Conservation (phyloP, 1,139 yeast species). For the Protomyces inouyei region DNA sequence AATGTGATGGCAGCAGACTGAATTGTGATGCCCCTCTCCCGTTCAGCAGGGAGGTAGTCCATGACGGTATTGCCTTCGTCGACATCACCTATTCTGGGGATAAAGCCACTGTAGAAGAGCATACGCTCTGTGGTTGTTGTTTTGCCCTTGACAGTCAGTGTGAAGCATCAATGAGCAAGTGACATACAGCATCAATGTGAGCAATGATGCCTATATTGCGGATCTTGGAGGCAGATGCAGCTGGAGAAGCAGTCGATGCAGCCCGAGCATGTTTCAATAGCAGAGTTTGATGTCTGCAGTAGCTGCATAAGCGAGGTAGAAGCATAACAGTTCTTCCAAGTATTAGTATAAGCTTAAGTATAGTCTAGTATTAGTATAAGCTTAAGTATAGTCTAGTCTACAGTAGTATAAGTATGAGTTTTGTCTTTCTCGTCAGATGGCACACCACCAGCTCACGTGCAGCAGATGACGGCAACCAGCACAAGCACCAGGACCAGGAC, state of each 20-base stretch:
- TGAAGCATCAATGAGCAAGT: not conserved
- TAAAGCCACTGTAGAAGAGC: slow-evolving; percentile 82
- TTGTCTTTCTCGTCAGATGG: too few relatives aligned
- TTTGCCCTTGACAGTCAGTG: slow-evolving; percentile 56
- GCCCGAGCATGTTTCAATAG: not conserved
- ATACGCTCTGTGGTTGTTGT: slow-evolving; percentile 88
- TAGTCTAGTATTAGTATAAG: too few relatives aligned
- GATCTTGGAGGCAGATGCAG: slow-evolving; percentile 36
- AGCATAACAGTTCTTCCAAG: too few relatives aligned
- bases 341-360: too few relatives aligned
- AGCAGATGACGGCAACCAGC: too few relatives aligned
- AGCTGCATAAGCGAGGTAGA: not conserved
- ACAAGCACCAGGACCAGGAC: too few relatives aligned
- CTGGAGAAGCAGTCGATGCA: not conserved
- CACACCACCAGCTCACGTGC: too few relatives aligned
- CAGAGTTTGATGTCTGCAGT: not conserved
- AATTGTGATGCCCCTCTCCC: slow-evolving; percentile 91
- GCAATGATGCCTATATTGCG: slow-evolving; percentile 77
- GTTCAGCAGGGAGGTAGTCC: slow-evolving; percentile 83
- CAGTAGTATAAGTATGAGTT: too few relatives aligned
- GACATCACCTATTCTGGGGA: slow-evolving; percentile 75
- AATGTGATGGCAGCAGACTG: slow-evolving; percentile 94
- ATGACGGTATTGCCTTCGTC: slow-evolving; percentile 97
- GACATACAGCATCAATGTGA: slow-evolving; percentile 62
- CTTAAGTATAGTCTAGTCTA: too few relatives aligned